Evolutionary conservation across 2,329 filamentous ascomycete species (phyloP), one percentile per base, ranked within the genome.

Genomic region (Ceratocystis cacaofunesta): DNA sequence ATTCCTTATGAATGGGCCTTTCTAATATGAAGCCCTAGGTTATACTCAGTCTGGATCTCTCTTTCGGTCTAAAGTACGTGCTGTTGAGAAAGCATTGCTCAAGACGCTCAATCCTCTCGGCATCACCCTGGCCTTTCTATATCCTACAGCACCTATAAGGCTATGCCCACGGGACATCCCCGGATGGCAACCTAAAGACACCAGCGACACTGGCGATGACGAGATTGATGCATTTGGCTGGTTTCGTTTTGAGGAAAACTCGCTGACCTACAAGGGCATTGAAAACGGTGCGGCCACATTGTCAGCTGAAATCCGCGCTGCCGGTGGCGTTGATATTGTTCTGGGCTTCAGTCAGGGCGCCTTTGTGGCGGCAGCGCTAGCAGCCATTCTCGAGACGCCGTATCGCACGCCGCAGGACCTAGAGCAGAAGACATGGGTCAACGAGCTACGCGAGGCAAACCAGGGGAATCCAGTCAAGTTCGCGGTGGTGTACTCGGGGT

Each of bases 11-110:
- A 4, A 65, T 2, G 5, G 32, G 17, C 22, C 32, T 50, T 64
- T 10, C 63, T 58, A 44, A 67, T 32, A 32, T 6, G 64, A 62
- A 17, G 46, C 57, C 46, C 10, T 66, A 86, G 88, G 92, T 75
- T 96, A 86, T 82, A 96, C 92, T 6, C 92, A 97, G 79, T 95
- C 89, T 32, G 91, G 92, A 3, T 76, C 86, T 3, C 79, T 91
- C 69, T 96, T 96, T 82, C 87, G 85, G 73, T 83, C 87, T 74
- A 96, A 96, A 78, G 95, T 90, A 58, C 89, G 90, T 74, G 90
- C 90, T 10, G 79, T 96, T 1, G 85, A 91, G 71, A 96, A 96
- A 75, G 79, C 86, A 64, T 82, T 96, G 66, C 75, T 79, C 68
- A 96, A 95, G 72, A 77, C 84, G 32, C 87, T 96, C 69, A 75